These are phyloP conservation scores for Alnus glutinosa DNA, from an alignment of 306 rosid species.

Conservation along the genomic window DNA sequence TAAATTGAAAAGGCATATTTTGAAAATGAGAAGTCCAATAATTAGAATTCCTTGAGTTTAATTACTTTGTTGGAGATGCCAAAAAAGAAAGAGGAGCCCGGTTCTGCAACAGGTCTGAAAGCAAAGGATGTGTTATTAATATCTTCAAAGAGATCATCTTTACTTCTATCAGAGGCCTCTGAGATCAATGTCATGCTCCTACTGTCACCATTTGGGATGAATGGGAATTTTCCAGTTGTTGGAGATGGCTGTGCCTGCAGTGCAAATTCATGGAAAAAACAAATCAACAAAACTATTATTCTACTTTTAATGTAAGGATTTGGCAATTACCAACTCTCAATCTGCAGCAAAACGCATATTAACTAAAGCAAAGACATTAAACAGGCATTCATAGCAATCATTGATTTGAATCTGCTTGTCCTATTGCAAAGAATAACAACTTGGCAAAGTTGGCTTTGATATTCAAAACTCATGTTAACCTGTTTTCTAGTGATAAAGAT, in stretches of 20 bases:
- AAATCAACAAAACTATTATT: slow-evolving; percentile 14
- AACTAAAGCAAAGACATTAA: neutral
- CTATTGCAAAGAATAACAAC: neutral
- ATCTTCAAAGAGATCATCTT: slow-evolving; percentile 46
- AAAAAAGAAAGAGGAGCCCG: slow-evolving; percentile 54
- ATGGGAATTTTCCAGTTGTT: slow-evolving; percentile 82
- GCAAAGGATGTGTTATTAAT: slow-evolving; percentile 58
- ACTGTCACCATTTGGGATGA: slow-evolving; percentile 45
- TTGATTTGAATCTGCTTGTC: neutral
- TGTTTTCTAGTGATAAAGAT: neutral
- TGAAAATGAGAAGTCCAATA: slow-evolving; percentile 2
- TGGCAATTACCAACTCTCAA: neutral
- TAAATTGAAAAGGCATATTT: neutral
- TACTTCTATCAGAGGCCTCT: slow-evolving; percentile 45
- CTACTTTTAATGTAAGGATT: slow-evolving; percentile 3
- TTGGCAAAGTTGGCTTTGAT: neutral
- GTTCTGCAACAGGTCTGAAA: slow-evolving; percentile 65
- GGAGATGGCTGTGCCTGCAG: slow-evolving; percentile 95
- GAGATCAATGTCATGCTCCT: slow-evolving; percentile 38
- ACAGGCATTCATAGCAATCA: neutral
- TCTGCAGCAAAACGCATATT: neutral
- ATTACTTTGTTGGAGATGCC: slow-evolving; percentile 71
- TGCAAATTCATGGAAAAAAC: slow-evolving; percentile 24
- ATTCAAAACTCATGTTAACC: neutral
- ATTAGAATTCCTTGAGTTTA: slow-evolving; percentile 3